Percentiles rank a stretch among this genome's conserved stretches.
These are phyloP conservation scores for Gnomoniopsis smithogilvyi DNA, from an alignment of 2,329 filamentous ascomycete species.

Conservation along the genomic window DNA sequence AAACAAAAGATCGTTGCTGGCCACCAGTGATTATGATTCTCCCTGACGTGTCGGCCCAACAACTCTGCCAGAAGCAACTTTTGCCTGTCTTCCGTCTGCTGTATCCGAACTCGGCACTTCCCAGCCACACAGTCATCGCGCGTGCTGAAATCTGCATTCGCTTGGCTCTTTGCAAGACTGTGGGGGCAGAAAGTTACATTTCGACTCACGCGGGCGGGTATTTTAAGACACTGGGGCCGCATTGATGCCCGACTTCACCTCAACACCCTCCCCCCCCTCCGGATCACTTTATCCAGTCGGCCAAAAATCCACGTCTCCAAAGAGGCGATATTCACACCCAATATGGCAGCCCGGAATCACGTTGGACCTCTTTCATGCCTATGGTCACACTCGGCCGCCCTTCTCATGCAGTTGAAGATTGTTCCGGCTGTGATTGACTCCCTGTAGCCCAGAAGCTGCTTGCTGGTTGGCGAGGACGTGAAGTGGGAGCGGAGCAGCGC, in stretches of 20 bases:
- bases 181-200: constrained; percentile 2
- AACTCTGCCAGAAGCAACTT: neutral
- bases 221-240: neutral
- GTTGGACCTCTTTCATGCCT: neutral
- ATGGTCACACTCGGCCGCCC: neutral
- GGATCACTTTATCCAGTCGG: neutral
- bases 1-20: neutral
- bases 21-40: neutral
- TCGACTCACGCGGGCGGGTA: constrained; percentile 4
- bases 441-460: neutral
- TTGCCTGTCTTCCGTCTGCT: neutral
- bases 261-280: constrained; percentile 3
- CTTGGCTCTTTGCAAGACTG: neutral
- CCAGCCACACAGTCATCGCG: neutral
- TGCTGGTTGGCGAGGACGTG: neutral
- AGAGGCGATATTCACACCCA: neutral
- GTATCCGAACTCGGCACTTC: neutral
- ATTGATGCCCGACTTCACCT: constrained; percentile 11
- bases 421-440: neutral
- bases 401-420: neutral
- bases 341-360: neutral
- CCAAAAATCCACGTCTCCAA: neutral
- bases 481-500: neutral
- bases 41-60: neutral
- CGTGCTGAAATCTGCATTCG: neutral